A percentile compares a stretch with the other conserved stretches of the same genome.
Evolutionary conservation across 257 asterid species (phyloP).

Genomic region (Nicotiana tabacum): DNA sequence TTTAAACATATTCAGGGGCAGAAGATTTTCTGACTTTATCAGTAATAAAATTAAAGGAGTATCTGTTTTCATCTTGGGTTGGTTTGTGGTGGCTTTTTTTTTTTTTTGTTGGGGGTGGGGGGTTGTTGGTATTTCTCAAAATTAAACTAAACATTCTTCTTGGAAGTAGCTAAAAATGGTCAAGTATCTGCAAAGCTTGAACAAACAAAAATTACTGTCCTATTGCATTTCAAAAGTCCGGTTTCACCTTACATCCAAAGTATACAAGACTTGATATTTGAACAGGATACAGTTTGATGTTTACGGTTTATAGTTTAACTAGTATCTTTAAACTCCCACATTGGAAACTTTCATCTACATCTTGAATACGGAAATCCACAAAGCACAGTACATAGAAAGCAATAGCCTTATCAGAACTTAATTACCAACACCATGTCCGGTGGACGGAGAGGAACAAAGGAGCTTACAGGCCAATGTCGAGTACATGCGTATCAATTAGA

Average conservation of each 20-base stretch:
- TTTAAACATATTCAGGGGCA: not conserved
- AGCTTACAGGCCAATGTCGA: not conserved
- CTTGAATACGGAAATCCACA: not conserved
- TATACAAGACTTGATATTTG: not conserved
- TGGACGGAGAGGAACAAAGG: not conserved
- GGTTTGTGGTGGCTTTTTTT: no score
- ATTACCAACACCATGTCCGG: no score
- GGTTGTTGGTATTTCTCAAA: no score
- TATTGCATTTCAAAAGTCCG: not conserved
- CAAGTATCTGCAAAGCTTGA: not conserved
- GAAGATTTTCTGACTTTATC: not conserved
- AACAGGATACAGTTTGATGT: not conserved
- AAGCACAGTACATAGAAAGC: not conserved
- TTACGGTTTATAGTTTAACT: not conserved
- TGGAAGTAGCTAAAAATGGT: not conserved
- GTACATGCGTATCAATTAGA: not conserved
- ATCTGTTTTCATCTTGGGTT: not conserved
- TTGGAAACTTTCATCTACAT: not conserved
- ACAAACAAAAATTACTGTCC: not conserved
- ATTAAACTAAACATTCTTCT: not conserved
- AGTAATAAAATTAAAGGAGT: not conserved
- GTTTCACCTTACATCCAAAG: not conserved
- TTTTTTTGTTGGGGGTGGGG: no score
- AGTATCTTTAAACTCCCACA: not conserved
- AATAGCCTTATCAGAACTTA: not conserved